These are phyloP conservation scores for Pseudohyphozyma bogoriensis DNA, from an alignment of 768 basidiomycete species.

Conservation along the genomic window DNA sequence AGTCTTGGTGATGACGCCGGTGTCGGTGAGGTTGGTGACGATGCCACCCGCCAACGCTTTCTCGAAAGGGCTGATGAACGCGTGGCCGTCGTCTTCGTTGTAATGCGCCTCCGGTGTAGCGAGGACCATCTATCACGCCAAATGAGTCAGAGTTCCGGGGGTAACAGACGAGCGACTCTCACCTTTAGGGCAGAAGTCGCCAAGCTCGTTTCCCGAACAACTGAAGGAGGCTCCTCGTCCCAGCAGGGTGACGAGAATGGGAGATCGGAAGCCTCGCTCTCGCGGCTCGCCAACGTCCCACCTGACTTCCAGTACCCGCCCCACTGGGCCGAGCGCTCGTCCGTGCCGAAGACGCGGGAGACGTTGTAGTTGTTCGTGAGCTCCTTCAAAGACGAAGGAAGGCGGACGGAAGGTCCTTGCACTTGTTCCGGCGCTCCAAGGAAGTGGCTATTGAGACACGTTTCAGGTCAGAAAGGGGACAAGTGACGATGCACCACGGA, in stretches of 20 bases:
- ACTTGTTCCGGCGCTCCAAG: background rate
- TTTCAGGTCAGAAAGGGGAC: background rate
- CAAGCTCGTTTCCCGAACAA: background rate
- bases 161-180: background rate
- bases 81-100: slow-evolving; percentile 1
- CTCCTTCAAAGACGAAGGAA: background rate
- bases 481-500: background rate
- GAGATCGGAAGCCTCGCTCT: slow-evolving; percentile 47
- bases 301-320: slow-evolving; percentile 45
- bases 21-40: slow-evolving; percentile 51
- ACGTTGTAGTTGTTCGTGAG: background rate
- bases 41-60: background rate
- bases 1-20: slow-evolving; percentile 57
- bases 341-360: background rate
- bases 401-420: background rate
- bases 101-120: slow-evolving; percentile 19
- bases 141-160: background rate
- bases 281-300: slow-evolving; percentile 60
- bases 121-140: slow-evolving; percentile 11
- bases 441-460: slow-evolving; percentile 31
- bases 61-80: slow-evolving; percentile 12
- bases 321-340: background rate
- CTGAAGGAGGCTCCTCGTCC: background rate
- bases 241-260: background rate
- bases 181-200: slow-evolving; percentile 9